Conservation (phyloP, 2,329 filamentous ascomycete species). For the Ramichloridium luteum region DNA sequence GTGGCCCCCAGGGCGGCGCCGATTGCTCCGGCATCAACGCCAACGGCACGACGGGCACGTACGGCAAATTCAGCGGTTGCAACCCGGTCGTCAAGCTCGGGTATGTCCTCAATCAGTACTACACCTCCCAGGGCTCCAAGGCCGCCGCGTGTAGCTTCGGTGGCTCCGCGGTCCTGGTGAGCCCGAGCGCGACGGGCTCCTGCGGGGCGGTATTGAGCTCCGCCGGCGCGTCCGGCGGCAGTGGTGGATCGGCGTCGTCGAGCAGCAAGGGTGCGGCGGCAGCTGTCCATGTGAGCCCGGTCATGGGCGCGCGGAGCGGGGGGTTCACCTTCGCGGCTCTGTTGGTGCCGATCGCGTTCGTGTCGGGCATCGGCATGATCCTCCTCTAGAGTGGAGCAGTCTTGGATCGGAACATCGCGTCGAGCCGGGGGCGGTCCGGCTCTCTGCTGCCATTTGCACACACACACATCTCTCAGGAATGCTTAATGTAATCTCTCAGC, state of each 20-base stretch:
- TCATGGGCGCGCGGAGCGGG: conserved; percentile 10
- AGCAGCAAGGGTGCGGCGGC: conserved; percentile 11
- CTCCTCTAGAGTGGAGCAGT: conserved; percentile 11
- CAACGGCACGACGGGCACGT: conserved; percentile 57
- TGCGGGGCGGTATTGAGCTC: conserved; percentile 49
- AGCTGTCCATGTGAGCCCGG: conserved; percentile 5
- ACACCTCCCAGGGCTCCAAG: conserved; percentile 40
- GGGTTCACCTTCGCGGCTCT: conserved; percentile 14
- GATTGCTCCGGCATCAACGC: conserved; percentile 56
- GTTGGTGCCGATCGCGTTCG: conserved; percentile 13
- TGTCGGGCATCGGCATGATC: conserved; percentile 21
- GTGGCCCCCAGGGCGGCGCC: conserved; percentile 38
- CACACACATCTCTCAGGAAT: too few species aligned
- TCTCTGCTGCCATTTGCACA: too few species aligned
- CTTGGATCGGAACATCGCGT: background rate
- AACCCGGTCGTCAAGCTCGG: conserved; percentile 55
- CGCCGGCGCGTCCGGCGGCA: conserved; percentile 40
- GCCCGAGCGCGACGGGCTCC: conserved; percentile 32
- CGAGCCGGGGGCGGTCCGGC: too few species aligned
- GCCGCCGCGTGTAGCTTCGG: conserved; percentile 56
- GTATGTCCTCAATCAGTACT: conserved; percentile 63
- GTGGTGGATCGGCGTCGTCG: conserved; percentile 5
- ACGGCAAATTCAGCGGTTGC: conserved; percentile 71
- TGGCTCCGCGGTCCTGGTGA: conserved; percentile 48
- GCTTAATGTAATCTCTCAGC: too few species aligned